Evolutionary conservation across 331 rosid species (phyloP).

Genomic region (Spiraea crenata): DNA sequence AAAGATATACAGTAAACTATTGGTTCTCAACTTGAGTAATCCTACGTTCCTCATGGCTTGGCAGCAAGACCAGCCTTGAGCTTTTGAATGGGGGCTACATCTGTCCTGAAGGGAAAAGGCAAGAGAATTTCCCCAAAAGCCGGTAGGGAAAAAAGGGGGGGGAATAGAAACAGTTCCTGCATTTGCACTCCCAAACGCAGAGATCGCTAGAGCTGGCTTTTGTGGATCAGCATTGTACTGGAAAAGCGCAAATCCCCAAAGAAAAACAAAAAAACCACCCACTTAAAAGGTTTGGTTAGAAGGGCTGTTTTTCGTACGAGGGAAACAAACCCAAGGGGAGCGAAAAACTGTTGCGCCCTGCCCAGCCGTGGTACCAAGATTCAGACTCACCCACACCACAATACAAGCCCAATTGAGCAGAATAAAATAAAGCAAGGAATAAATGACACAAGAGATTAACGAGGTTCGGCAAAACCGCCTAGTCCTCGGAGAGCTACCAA

Average conservation of each 20-base stretch:
- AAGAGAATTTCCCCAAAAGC: slow-evolving; percentile 25
- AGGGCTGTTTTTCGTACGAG: slow-evolving; percentile 31
- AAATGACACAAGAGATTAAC: too few relatives aligned
- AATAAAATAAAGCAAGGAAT: too few relatives aligned
- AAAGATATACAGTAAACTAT: not conserved
- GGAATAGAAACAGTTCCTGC: slow-evolving; percentile 23
- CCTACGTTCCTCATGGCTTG: not conserved
- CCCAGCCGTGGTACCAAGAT: too few relatives aligned
- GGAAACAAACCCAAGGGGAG: slow-evolving; percentile 41
- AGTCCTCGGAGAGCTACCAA: too few relatives aligned
- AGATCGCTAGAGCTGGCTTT: slow-evolving; percentile 15
- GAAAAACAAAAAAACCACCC: slow-evolving; percentile 34
- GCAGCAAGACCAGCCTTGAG: slow-evolving; percentile 30
- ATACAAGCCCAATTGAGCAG: too few relatives aligned
- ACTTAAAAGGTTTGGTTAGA: slow-evolving; percentile 25
- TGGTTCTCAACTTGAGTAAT: not conserved
- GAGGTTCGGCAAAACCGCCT: too few relatives aligned
- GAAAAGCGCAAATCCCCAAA: slow-evolving; percentile 35
- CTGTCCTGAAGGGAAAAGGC: slow-evolving; percentile 23
- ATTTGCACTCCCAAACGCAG: slow-evolving; percentile 37
- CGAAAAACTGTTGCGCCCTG: too few relatives aligned
- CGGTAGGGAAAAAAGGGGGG: slow-evolving; percentile 13
- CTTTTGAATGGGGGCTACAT: slow-evolving; percentile 17
- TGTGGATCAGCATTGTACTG: slow-evolving; percentile 26
- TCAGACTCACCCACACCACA: too few relatives aligned